Evolutionary conservation across 2,329 filamentous ascomycete genomes (phyloP).

Genomic region (Colletotrichum zoysiae): DNA sequence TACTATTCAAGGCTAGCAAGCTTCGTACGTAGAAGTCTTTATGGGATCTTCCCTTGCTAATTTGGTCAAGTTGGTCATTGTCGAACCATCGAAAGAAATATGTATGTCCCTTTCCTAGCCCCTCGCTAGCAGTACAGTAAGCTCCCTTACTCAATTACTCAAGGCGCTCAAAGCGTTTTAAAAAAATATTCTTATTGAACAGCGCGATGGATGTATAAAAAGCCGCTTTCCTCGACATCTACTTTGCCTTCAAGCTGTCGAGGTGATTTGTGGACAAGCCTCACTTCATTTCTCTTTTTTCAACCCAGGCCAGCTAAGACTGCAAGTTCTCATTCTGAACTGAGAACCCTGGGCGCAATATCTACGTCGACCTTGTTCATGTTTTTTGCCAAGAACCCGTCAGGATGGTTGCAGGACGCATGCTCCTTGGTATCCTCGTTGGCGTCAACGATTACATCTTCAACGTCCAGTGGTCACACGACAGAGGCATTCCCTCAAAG

Average conservation of each 20-base stretch:
- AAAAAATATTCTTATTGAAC: accelerated
- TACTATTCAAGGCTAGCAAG: background rate
- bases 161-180: background rate
- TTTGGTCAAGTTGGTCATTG: accelerated
- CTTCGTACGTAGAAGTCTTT: too few species aligned
- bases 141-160: background rate
- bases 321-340: background rate
- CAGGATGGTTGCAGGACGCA: conserved; percentile 1
- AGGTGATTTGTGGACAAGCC: background rate
- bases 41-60: background rate
- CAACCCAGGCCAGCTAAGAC: too few species aligned
- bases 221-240: too few species aligned
- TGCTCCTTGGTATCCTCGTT: conserved; percentile 18
- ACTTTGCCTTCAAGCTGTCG: accelerated
- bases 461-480: conserved; percentile 17
- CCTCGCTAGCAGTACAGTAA: background rate
- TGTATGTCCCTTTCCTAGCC: background rate
- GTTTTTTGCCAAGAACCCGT: background rate
- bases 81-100: background rate
- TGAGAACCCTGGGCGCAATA: too few species aligned
- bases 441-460: background rate
- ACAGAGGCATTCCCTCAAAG: conserved; percentile 9
- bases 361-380: too few species aligned
- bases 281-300: background rate
- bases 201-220: background rate